Percentiles rank a stretch among this genome's conserved stretches.
Conservation (phyloP, 169 alveolate species). For the Blepharisma undulans region DNA sequence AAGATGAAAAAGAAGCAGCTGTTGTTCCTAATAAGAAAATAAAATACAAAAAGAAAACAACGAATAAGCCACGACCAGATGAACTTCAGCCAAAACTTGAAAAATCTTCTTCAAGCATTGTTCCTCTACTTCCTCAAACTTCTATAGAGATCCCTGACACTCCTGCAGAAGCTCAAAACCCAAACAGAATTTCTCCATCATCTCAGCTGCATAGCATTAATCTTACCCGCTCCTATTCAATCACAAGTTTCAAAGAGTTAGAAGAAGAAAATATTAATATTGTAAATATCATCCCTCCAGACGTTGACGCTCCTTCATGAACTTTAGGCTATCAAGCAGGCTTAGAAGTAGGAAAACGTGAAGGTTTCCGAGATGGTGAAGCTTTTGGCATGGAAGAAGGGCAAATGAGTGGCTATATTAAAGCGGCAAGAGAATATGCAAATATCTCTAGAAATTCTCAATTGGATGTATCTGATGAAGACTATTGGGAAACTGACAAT, state of each 20-base stretch:
- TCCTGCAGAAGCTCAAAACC: background rate
- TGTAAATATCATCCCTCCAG: background rate
- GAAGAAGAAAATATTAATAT: background rate
- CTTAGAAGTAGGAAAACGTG: background rate
- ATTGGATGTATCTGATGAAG: background rate
- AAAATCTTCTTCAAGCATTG: background rate
- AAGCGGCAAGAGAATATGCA: slow-evolving; percentile 6
- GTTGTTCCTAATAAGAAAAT: background rate
- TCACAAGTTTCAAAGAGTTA: background rate
- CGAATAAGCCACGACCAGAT: background rate
- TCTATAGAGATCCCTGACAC: background rate
- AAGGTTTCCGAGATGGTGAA: slow-evolving; percentile 8
- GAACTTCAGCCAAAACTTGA: background rate
- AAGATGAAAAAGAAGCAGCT: background rate
- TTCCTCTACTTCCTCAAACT: background rate
- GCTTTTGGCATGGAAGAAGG: slow-evolving; percentile 37
- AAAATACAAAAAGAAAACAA: background rate
- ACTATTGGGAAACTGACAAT: background rate
- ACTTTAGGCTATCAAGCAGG: slow-evolving; percentile 26
- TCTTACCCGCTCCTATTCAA: background rate
- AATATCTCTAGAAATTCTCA: background rate
- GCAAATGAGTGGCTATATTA: background rate
- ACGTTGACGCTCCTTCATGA: background rate
- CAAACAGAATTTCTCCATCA: background rate
- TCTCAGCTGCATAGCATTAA: background rate